Evolutionary conservation across 2,329 filamentous ascomycete genomes (phyloP), one percentile per base, ranked within the genome.

Genomic region (Venturia effusa): DNA sequence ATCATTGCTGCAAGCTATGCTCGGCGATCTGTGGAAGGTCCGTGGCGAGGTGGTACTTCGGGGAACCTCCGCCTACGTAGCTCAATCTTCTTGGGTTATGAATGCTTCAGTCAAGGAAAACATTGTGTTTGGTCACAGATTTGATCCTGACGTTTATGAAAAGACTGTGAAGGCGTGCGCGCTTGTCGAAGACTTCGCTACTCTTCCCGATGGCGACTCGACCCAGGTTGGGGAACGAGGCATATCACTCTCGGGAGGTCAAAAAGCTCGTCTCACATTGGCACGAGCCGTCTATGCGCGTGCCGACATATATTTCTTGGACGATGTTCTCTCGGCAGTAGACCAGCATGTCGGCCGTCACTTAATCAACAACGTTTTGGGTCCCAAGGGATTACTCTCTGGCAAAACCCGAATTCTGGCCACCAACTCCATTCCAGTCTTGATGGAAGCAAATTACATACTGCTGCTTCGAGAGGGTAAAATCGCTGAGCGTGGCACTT

Each of bases 71-170:
- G 94, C 94, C 1, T 99, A 97, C 73, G 94, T 96, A 65, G 90
- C 92, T 19, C 95, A 99, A 74, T 87, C 90, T 70, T 81, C 92
- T 24, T 99, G 95, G 94, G 89, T 99, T 62, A 93, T 97, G 87
- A 99, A 99, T 72, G 94, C 94, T 10, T 96, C 90, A 37, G 92
- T 99, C 64, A 90, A 92, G 70, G 94, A 99, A 72, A 99, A 99
- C 72, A 96, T 99, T 69, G 82, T 97, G 4, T 99, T 99, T 71
- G 94, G 94, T 1, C 92, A 99, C 76, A 87, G 90, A 59, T 97
- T 89, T 80, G 93, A 99, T 75, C 87, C 92, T 5, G 83, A 88
- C 37, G 99, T 99, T 75, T 99, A 99, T 76, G 90, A 97, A 64
- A 87, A 89, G 71, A 97, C 93, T 0, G 82, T 99, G 61, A 87